Base-by-base conservation (phyloP, 1,139 yeast genomes). In the Dujonia santamariae region DNA sequence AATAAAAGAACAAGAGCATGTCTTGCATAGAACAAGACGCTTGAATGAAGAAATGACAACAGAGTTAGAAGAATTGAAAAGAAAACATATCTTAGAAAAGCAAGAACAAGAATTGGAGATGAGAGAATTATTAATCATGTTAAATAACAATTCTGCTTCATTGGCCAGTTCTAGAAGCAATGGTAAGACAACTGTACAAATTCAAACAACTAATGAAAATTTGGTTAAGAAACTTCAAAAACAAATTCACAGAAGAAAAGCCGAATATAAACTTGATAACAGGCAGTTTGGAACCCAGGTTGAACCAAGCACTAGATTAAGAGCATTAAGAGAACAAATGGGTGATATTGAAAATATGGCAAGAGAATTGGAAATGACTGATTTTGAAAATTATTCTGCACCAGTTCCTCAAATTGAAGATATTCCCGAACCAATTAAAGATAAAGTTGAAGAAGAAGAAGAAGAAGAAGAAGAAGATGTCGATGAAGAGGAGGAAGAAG, bases 61-160 rank as follows among this genome's bases (percentile, higher is more conserved):
- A 8, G 96, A 90, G 44, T 61, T 87, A 28, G 85, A 81, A 30
- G 94, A 83, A 22, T 53, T 83, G 37, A 83, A 84, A 51, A 70
- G 78, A 34, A 79, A 77, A 46, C 84, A 85, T 48, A 67, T 86
- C 31, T 54, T 75, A 13, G 96, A 86, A 45, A 81, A 85, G 48
- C 96, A 88, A 53, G 82, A 83, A 44, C 94, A 84, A 49, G 97
- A 90, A 53, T 67, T 85, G 20, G 96, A 90, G 57, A 78, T 85
- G 72, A 73, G 97, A 39, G 96, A 90, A 54, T 73, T 92, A 56
- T 66, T 86, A 37, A 71, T 90, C 36, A 72, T 85, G 67, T 61
- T 87, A 34, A 75, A 75, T 42, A 63, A 54, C 40, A 51, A 51
- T 34, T 19, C 32, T 7, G 56, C 61, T 32, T 46, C 63, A 34